Evolutionary conservation across 257 asterid genomes (phyloP).

Genomic region (Petrea volubilis): DNA sequence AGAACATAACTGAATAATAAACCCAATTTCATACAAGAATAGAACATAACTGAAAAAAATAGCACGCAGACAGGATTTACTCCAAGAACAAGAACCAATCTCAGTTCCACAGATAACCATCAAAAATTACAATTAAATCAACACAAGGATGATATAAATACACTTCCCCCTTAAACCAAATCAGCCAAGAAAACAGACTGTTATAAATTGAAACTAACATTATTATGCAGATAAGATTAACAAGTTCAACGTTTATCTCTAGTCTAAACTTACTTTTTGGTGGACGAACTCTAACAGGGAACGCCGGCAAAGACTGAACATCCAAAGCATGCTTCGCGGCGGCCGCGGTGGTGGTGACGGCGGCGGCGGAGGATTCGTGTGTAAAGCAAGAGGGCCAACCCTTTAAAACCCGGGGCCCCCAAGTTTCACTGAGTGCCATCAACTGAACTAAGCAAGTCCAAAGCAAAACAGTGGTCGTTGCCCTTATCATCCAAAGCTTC

Average conservation of each 20-base stretch:
- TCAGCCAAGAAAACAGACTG: background rate
- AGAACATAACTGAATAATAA: background rate
- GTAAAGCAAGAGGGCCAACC: slow-evolving; percentile 82
- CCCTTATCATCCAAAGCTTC: slow-evolving; percentile 86
- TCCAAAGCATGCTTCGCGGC: slow-evolving; percentile 36
- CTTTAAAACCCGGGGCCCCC: slow-evolving; percentile 73
- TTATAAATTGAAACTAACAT: background rate
- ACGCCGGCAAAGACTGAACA: slow-evolving; percentile 39
- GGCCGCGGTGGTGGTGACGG: slow-evolving; percentile 17
- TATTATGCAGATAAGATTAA: background rate
- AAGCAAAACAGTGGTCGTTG: slow-evolving; percentile 57
- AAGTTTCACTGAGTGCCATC: slow-evolving; percentile 69
- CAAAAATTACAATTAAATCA: background rate
- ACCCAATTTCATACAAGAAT: no score
- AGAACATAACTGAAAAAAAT: no score
- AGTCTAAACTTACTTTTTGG: slow-evolving; percentile 67
- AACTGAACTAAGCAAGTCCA: slow-evolving; percentile 85
- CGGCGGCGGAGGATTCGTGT: slow-evolving; percentile 42
- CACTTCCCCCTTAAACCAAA: background rate
- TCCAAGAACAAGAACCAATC: background rate
- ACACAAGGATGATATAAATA: background rate
- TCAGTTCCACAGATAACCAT: background rate
- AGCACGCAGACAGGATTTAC: no score
- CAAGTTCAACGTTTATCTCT: background rate
- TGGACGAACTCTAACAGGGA: slow-evolving; percentile 50